These are phyloP conservation scores for Gracilaria domingensis DNA, from an alignment of 23 red algal genomes.

Conservation along the genomic window DNA sequence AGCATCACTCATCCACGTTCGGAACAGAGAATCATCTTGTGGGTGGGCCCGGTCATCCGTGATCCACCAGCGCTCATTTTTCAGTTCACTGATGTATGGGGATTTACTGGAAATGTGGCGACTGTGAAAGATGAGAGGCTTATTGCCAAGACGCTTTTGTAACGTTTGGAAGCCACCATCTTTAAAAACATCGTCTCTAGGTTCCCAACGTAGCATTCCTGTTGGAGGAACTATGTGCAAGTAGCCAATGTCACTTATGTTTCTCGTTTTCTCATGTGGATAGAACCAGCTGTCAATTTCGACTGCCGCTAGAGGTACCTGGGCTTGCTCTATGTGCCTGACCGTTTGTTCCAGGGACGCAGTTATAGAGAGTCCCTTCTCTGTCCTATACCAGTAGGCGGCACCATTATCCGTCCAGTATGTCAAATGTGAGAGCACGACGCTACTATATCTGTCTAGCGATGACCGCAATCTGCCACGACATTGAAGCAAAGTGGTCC, in stretches of 20 bases:
- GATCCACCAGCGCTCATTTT: constrained; percentile 53
- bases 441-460: constrained; percentile 24
- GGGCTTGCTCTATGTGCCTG: constrained; percentile 1
- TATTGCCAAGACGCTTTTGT: constrained; percentile 30
- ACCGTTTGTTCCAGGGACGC: constrained; percentile 21
- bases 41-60: constrained; percentile 59
- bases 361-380: constrained; percentile 42
- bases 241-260: constrained; percentile 43
- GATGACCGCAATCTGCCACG: background rate
- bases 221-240: constrained; percentile 65
- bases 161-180: constrained; percentile 30
- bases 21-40: constrained; percentile 24
- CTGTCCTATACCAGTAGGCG: constrained; percentile 66
- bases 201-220: constrained; percentile 66
- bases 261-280: constrained; percentile 50
- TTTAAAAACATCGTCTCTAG: constrained; percentile 52
- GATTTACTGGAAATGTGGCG: constrained; percentile 57
- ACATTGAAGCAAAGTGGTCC: constrained; percentile 30
- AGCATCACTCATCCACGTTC: constrained; percentile 61
- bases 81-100: constrained; percentile 24
- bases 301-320: constrained; percentile 35
- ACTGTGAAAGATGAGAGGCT: constrained; percentile 55
- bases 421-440: constrained; percentile 37
- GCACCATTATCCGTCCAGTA: constrained; percentile 75
- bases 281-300: constrained; percentile 80